Evolutionary conservation across 805 yeast species (phyloP).

Genomic region (Candida tammaniensis): DNA sequence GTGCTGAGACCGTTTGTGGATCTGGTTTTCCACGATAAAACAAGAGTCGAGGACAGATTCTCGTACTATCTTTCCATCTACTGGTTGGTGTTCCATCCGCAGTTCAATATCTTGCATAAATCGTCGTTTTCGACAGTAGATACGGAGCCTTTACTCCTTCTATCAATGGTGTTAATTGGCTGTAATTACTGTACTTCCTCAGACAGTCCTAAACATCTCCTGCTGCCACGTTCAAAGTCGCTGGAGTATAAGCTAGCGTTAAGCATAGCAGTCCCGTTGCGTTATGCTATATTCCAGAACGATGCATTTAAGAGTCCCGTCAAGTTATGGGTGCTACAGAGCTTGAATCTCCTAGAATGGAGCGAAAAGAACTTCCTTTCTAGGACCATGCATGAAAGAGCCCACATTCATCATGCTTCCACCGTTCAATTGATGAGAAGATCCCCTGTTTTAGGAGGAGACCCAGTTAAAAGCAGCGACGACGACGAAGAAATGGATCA

Average conservation of each 20-base stretch:
- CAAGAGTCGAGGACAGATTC: constrained; percentile 26
- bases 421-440: constrained; percentile 75
- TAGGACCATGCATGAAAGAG: constrained; percentile 73
- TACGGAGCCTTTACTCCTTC: constrained; percentile 48
- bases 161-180: constrained; percentile 58
- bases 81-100: constrained; percentile 60
- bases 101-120: constrained; percentile 56
- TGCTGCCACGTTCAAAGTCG: constrained; percentile 17
- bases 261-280: constrained; percentile 52
- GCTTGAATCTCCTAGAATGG: constrained; percentile 70
- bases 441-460: constrained; percentile 73
- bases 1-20: too few species aligned
- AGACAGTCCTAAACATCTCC: constrained; percentile 9
- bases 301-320: constrained; percentile 78
- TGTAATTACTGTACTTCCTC: constrained; percentile 36
- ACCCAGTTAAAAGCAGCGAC: constrained; percentile 42
- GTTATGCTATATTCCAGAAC: constrained; percentile 69
- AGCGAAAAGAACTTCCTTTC: constrained; percentile 73
- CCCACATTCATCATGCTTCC: constrained; percentile 84
- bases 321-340: constrained; percentile 71
- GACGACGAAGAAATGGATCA: constrained; percentile 34
- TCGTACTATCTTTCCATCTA: constrained; percentile 40
- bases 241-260: constrained; percentile 43
- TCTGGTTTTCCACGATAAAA: constrained; percentile 23
- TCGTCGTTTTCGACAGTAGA: constrained; percentile 53